Base-by-base conservation (phyloP, 2,329 filamentous ascomycete species). In the Apiospora sp. region DNA sequence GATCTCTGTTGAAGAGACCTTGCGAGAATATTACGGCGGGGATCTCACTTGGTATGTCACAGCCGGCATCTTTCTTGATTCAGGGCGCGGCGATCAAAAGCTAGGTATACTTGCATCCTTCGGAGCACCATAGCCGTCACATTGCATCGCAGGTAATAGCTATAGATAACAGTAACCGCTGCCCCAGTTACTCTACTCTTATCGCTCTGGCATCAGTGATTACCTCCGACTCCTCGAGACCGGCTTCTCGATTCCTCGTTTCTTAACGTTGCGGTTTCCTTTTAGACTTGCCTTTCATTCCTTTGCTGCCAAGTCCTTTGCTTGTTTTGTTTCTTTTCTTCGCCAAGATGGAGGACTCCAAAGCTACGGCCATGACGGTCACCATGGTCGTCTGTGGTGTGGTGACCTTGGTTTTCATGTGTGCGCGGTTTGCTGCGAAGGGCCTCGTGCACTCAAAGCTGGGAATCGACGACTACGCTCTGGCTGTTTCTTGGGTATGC, bases 381-480 rank as follows among this genome's bases (percentile, higher is more conserved):
- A 71, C 75, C 46, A 73, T 77, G 74, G 72, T 73, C 34, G 73
- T 76, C 68, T 73, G 74, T 68, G 74, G 73, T 12, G 71, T 71
- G 14, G 72, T 74, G 19, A 73, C 76, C 2, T 70, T 77, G 22
- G 16, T 75, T 3, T 74, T 77, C 49, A 77, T 78, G 75, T 12
- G 69, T 19, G 67, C 76, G 19, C 76, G 77, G 3, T 77, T 78
- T 68, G 75, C 69, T 58, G 76, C 74, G 72, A 78, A 77, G 71
- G 70, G 61, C 4, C 30, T 70, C 10, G 72, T 73, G 67, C 43
- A 68, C 54, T 75, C 73, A 30, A 74, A 69, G 46, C 72, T 75
- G 43, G 73, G 73, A 16, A 51, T 74, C 16, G 77, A 78, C 68
- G 77, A 78, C 43, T 61, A 73, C 67, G 64, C 76, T 19, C 72